These are phyloP conservation scores for Cryptococcus sp. DNA, from an alignment of 1,284 basidiomycete species.

Conservation along the genomic window DNA sequence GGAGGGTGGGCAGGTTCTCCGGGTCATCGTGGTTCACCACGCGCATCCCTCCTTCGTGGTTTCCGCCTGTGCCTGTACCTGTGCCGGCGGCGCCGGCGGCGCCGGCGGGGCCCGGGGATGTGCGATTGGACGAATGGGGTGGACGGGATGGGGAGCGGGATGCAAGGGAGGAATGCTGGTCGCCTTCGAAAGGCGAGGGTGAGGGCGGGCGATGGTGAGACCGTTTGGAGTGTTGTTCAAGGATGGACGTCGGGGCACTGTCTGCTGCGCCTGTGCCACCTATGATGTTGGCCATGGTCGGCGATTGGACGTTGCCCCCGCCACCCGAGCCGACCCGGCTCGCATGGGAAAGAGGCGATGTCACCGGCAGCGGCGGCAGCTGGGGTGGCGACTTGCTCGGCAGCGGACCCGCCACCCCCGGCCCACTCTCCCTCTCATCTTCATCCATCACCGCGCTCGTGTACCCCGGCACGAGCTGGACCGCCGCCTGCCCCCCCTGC, in stretches of 20 bases:
- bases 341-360: neutral
- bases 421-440: slow-evolving; percentile 9
- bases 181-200: too few species aligned
- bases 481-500: too few species aligned
- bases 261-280: neutral
- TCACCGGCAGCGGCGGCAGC: neutral
- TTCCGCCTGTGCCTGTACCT: too few species aligned
- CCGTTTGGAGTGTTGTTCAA: too few species aligned
- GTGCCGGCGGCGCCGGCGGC: neutral
- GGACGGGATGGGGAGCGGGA: neutral
- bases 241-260: neutral
- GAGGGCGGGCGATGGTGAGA: too few species aligned
- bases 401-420: slow-evolving; percentile 21
- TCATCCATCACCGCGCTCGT: neutral
- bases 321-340: neutral
- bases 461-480: too few species aligned
- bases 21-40: slow-evolving; percentile 26
- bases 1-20: slow-evolving; percentile 17
- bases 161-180: too few species aligned
- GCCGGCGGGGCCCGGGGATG: neutral
- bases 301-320: neutral
- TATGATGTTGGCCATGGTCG: neutral
- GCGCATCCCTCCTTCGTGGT: slow-evolving; percentile 14
- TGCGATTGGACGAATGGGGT: neutral
- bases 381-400: slow-evolving; percentile 11